Percentiles rank a stretch among this genome's conserved stretches.
Conservation (phyloP, 352 stramenopile species). For the Phytophthora citrophthora region DNA sequence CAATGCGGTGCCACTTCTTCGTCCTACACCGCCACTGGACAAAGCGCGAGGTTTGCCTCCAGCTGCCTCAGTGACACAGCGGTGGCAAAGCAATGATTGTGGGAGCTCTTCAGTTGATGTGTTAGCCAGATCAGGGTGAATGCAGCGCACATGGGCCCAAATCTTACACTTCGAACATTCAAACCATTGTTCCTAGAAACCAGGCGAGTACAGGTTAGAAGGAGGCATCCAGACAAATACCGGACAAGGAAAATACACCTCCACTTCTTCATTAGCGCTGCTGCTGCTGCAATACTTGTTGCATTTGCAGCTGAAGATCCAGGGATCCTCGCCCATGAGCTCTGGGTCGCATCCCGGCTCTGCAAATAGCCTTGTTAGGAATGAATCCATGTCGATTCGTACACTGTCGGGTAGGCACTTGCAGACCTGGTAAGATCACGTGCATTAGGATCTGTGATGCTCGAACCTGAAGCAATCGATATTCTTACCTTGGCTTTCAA, state of each 20-base stretch:
- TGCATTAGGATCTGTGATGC: neutral
- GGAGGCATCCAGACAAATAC: constrained; percentile 1
- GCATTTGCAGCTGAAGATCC: constrained; percentile 80
- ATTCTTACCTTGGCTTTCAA: constrained; percentile 72
- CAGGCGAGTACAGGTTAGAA: constrained; percentile 4
- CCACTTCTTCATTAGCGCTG: constrained; percentile 44
- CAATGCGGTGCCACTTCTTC: constrained; percentile 35
- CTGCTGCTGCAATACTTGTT: constrained; percentile 72
- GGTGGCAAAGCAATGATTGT: constrained; percentile 62
- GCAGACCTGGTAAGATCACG: constrained; percentile 59
- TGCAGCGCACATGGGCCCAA: constrained; percentile 75
- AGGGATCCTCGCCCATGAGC: constrained; percentile 60
- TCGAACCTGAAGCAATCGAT: no score
- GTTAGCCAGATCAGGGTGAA: constrained; percentile 52
- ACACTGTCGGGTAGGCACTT: constrained; percentile 87
- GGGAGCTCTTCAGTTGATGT: constrained; percentile 50
- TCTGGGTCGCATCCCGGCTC: constrained; percentile 35
- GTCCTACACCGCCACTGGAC: constrained; percentile 34
- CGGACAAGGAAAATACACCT: constrained; percentile 39
- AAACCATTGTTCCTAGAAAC: constrained; percentile 75
- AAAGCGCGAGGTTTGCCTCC: constrained; percentile 12
- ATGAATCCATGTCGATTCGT: constrained; percentile 86
- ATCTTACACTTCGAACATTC: constrained; percentile 83
- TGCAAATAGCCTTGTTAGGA: constrained; percentile 73
- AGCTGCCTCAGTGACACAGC: constrained; percentile 36